Evolutionary conservation across 108 stramenopile species (phyloP).

Genomic region (Skeletonema tropicum): DNA sequence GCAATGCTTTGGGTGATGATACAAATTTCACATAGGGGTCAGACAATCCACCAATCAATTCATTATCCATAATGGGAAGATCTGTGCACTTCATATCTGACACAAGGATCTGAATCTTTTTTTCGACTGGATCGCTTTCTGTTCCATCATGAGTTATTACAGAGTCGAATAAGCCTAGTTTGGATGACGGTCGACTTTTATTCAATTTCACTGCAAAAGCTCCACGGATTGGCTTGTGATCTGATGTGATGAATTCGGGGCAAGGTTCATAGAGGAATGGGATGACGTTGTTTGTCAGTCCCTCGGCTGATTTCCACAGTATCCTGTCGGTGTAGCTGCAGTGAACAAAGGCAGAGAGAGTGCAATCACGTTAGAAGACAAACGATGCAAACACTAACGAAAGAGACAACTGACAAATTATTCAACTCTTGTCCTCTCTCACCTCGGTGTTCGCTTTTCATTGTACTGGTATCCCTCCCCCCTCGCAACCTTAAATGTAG

Average conservation of each 20-base stretch:
- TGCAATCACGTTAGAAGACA: background rate
- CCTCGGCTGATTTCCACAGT: slow-evolving; percentile 68
- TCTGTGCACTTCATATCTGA: slow-evolving; percentile 58
- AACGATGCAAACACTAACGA: background rate
- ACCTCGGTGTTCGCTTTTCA: slow-evolving; percentile 66
- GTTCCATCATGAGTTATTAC: background rate
- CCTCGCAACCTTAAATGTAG: slow-evolving; percentile 66
- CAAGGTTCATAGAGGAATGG: slow-evolving; percentile 67
- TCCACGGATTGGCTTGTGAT: slow-evolving; percentile 87
- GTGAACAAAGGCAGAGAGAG: background rate
- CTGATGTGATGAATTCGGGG: slow-evolving; percentile 69
- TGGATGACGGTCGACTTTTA: slow-evolving; percentile 2
- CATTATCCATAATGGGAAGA: slow-evolving; percentile 59
- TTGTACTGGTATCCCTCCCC: slow-evolving; percentile 60
- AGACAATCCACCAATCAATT: slow-evolving; percentile 43
- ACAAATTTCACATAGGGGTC: slow-evolving; percentile 71
- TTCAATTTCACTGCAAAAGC: slow-evolving; percentile 63
- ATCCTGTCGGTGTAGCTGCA: slow-evolving; percentile 72
- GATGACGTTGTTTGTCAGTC: slow-evolving; percentile 45
- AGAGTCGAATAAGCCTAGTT: background rate
- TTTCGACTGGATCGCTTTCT: background rate
- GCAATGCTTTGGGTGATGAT: slow-evolving; percentile 50
- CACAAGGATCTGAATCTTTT: slow-evolving; percentile 49
- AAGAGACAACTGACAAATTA: slow-evolving; percentile 1
- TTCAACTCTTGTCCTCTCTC: background rate